Percentiles rank a stretch among this genome's conserved stretches.
phyloP scores from a whole-genome alignment of 768 basidiomycete species.

The Butyriboletus loyo region DNA sequence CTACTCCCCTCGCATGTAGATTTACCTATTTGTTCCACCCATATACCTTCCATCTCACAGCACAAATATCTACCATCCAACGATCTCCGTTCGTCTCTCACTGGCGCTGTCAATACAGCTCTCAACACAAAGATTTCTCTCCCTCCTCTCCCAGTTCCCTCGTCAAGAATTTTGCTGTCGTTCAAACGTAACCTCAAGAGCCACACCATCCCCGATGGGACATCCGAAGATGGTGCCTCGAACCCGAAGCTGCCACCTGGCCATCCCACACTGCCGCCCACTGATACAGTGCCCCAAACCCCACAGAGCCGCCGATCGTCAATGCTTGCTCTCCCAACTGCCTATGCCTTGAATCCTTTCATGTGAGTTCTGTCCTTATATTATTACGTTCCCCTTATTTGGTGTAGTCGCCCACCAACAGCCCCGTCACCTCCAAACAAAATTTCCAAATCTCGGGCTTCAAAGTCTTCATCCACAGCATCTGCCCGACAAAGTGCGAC shows the following conservation, averaged over 20 bases:
- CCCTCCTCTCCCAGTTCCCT: slow-evolving; percentile 15
- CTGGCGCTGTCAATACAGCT: slow-evolving; percentile 23
- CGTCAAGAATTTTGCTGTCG: slow-evolving; percentile 18
- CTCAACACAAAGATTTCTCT: slow-evolving; percentile 17
- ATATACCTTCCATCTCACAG: slow-evolving; percentile 14
- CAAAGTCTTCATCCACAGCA: slow-evolving; percentile 7
- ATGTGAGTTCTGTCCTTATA: slow-evolving; percentile 8
- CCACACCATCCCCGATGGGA: neutral
- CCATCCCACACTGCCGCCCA: neutral
- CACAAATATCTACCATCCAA: slow-evolving; percentile 6
- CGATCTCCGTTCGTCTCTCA: slow-evolving; percentile 16
- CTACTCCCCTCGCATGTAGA: slow-evolving; percentile 42
- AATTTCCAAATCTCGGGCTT: slow-evolving; percentile 8
- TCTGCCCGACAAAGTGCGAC: slow-evolving; percentile 3
- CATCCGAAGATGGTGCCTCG: neutral
- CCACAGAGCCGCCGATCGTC: slow-evolving; percentile 10
- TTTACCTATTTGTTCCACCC: slow-evolving; percentile 21
- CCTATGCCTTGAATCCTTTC: slow-evolving; percentile 19
- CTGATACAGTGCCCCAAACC: neutral
- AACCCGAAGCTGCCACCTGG: slow-evolving; percentile 1
- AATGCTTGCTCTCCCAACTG: slow-evolving; percentile 3
- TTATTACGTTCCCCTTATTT: neutral
- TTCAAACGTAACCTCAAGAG: slow-evolving; percentile 20
- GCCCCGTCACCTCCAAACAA: slow-evolving; percentile 17
- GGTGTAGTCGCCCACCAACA: slow-evolving; percentile 16